Base-by-base conservation (phyloP, 371 early-diverging fungal species). In the Haplosporangium sp. region DNA sequence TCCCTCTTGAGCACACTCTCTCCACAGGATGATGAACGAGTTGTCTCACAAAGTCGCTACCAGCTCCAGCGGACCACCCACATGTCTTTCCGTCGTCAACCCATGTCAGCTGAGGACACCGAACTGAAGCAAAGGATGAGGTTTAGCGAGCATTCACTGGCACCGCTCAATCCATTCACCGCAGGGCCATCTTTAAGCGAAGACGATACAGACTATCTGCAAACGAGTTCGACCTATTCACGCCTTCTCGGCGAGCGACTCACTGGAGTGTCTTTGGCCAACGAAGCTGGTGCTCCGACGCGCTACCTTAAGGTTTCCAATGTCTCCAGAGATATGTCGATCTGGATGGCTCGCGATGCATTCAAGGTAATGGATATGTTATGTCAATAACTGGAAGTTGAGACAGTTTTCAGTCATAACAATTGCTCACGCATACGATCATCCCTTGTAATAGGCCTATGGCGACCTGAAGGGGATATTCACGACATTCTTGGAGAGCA, bases 391-490 rank as follows among this genome's bases (percentile, higher is more conserved):
- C 29, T 20, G 10, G 14, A 11, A 12, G 14, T 52, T 48, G 16
- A 21, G 12, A 1, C 4, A 1, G 0, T 13, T 54, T 13, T 6
- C 8, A 14, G 18, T 14, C 8, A 4, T 14, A 5, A 0, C 18
- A 14, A 1, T 1, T 3, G 13, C n/a, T 37, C 45, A 20, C 14
- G 36, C 8, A 7, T 23, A 56, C n/a, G 29, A 5, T 21, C 21
- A 4, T 16, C 23, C 46, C 2, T 43, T 13, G 0, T 46, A 21
- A 40, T 50, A 75, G 76, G 55, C 16, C 29, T 79, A 60, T 37
- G 79, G 79, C 9, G 79, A 79, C 21, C 41, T 72, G 29, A 67
- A 62, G 18, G 69, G 73, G 14, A 67, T 65, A 10, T 79, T 68
- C 51, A 64, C 79, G 3, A 38, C 59, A 12, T 72, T 45, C 45